These are phyloP conservation scores for Mycena capillaripes DNA, from an alignment of 768 basidiomycete species.

Conservation along the genomic window DNA sequence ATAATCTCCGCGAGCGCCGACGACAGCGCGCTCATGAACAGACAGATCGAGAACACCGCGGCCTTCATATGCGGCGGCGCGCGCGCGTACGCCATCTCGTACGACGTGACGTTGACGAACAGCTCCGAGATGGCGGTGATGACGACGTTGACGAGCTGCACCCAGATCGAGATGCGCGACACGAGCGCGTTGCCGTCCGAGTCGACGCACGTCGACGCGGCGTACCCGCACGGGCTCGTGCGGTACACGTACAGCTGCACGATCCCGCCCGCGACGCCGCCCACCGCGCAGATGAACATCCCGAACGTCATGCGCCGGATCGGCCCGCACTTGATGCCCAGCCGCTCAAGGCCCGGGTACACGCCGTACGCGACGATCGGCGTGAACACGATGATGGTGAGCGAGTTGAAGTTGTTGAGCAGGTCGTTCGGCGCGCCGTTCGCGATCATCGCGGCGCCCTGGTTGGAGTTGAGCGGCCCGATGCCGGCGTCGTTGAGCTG, in stretches of 20 bases:
- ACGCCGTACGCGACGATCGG: not conserved
- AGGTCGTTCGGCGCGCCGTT: slow-evolving; percentile 4
- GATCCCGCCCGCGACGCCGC: not conserved
- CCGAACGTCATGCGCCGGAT: slow-evolving; percentile 1
- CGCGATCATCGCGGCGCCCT: not conserved
- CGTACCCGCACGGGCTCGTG: not conserved
- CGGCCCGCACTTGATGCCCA: not conserved
- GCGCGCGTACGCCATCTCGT: not conserved
- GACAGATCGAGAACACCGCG: not conserved
- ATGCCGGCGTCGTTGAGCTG: not conserved
- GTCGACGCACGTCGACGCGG: not conserved
- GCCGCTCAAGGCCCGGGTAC: not conserved
- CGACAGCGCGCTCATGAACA: not conserved
- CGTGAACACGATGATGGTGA: not conserved
- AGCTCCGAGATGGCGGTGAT: not conserved
- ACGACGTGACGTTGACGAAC: not conserved
- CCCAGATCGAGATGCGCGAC: not conserved
- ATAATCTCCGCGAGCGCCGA: not conserved
- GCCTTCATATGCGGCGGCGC: not conserved
- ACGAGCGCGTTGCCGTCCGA: not conserved
- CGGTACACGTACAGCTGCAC: not conserved
- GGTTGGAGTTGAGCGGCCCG: not conserved
- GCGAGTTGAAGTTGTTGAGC: not conserved
- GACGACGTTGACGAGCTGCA: not conserved
- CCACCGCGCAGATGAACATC: not conserved